phyloP scores from a whole-genome alignment of 805 yeast genomes.

The Candida quercuum region DNA sequence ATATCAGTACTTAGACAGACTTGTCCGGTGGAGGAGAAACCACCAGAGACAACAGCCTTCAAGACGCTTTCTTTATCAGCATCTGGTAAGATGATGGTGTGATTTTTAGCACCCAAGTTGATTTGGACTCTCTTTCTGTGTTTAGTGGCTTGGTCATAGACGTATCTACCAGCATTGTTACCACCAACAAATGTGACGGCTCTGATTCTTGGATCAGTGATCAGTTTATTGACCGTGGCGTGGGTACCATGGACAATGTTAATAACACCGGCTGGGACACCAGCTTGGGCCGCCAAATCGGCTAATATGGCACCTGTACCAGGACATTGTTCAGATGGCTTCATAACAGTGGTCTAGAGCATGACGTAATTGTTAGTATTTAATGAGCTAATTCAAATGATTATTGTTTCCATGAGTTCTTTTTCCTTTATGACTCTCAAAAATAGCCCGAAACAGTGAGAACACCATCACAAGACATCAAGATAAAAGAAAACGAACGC shows the following conservation, averaged over 20 bases:
- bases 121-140: slow-evolving; percentile 75
- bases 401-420: too few relatives aligned
- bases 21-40: slow-evolving; percentile 83
- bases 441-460: too few relatives aligned
- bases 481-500: too few relatives aligned
- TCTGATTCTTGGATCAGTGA: slow-evolving; percentile 69
- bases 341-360: slow-evolving; percentile 50
- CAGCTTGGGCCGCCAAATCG: slow-evolving; percentile 66
- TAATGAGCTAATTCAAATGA: too few relatives aligned
- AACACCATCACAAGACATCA: too few relatives aligned
- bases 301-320: slow-evolving; percentile 74
- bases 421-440: too few relatives aligned
- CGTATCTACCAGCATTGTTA: slow-evolving; percentile 73
- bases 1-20: slow-evolving; percentile 78
- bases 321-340: slow-evolving; percentile 74
- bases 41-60: slow-evolving; percentile 66
- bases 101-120: slow-evolving; percentile 77
- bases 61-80: slow-evolving; percentile 60
- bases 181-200: slow-evolving; percentile 79
- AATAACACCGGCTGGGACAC: slow-evolving; percentile 69
- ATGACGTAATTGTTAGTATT: neutral
- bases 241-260: slow-evolving; percentile 72
- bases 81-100: slow-evolving; percentile 67
- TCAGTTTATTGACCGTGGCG: slow-evolving; percentile 62
- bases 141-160: slow-evolving; percentile 57